Conservation (phyloP, 768 basidiomycete species). For the Lactarius sp. region DNA sequence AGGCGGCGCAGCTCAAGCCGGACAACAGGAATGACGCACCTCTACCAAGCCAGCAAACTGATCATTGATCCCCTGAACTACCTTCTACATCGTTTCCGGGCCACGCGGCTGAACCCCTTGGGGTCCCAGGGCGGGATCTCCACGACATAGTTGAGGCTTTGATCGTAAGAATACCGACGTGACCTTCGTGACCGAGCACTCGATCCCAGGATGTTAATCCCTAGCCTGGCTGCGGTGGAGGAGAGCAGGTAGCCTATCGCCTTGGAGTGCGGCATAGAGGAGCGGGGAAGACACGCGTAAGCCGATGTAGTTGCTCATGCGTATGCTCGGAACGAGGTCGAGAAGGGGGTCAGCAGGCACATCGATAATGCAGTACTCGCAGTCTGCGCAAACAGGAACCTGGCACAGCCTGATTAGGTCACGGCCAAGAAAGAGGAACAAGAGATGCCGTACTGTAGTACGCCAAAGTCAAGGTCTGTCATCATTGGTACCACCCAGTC, state of each 20-base stretch:
- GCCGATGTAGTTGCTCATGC: slow-evolving; percentile 39
- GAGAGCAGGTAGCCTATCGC: slow-evolving; percentile 98
- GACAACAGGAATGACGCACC: slow-evolving; percentile 36
- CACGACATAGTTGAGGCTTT: slow-evolving; percentile 93
- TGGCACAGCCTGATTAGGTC: neutral
- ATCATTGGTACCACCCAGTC: slow-evolving; percentile 1
- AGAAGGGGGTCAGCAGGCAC: slow-evolving; percentile 35
- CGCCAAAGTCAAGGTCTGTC: neutral
- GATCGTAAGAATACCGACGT: slow-evolving; percentile 97
- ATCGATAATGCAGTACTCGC: slow-evolving; percentile 99
- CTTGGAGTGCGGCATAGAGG: slow-evolving; percentile 96
- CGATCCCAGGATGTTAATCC: slow-evolving; percentile 98
- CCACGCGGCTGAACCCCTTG: slow-evolving; percentile 95
- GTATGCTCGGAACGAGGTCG: neutral
- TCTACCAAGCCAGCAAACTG: slow-evolving; percentile 90
- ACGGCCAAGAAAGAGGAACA: neutral
- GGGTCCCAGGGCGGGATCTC: slow-evolving; percentile 99
- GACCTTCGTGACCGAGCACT: slow-evolving; percentile 94
- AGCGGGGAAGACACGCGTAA: slow-evolving; percentile 97
- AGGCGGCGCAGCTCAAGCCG: neutral
- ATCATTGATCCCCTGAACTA: slow-evolving; percentile 94
- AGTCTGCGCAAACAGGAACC: neutral
- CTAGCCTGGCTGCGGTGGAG: slow-evolving; percentile 97
- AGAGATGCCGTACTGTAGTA: neutral
- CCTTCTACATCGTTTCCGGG: slow-evolving; percentile 97